Percentiles rank a stretch among this genome's conserved stretches.
Conservation (phyloP, 768 basidiomycete species). For the Lactarius psammicola region DNA sequence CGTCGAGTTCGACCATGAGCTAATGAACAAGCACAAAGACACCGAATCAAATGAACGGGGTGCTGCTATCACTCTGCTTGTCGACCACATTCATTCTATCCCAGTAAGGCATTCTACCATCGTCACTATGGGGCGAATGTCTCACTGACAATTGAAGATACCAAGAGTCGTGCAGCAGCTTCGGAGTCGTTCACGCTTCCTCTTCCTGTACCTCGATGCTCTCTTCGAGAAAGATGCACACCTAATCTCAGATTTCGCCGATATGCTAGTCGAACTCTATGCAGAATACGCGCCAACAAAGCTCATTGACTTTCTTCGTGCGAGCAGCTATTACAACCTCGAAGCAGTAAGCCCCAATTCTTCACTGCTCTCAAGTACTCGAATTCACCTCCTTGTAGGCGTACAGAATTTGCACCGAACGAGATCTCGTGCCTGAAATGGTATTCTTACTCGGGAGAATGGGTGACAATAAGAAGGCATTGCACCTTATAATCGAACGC, state of each 20-base stretch:
- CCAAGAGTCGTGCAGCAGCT: slow-evolving; percentile 87
- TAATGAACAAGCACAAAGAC: slow-evolving; percentile 56
- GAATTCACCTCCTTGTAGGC: slow-evolving; percentile 51
- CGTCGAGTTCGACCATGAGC: slow-evolving; percentile 91
- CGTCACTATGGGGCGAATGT: background rate
- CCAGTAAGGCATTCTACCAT: slow-evolving; percentile 56
- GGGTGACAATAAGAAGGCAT: slow-evolving; percentile 95
- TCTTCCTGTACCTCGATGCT: slow-evolving; percentile 92
- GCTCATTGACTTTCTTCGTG: slow-evolving; percentile 87
- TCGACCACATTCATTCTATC: slow-evolving; percentile 94
- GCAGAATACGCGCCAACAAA: slow-evolving; percentile 79
- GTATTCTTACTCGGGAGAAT: slow-evolving; percentile 95
- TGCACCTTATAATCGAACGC: slow-evolving; percentile 92
- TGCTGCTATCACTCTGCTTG: slow-evolving; percentile 80
- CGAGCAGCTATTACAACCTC: slow-evolving; percentile 88
- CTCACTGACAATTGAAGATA: slow-evolving; percentile 51
- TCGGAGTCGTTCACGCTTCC: slow-evolving; percentile 67
- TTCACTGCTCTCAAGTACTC: background rate
- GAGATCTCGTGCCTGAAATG: slow-evolving; percentile 92
- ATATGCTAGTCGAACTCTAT: slow-evolving; percentile 88
- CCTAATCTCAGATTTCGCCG: slow-evolving; percentile 76
- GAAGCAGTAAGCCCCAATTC: slow-evolving; percentile 55
- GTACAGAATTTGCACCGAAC: slow-evolving; percentile 78
- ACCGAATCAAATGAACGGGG: slow-evolving; percentile 51
- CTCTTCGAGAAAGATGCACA: slow-evolving; percentile 85